These are phyloP conservation scores for Nakataea oryzae DNA, from an alignment of 2,329 filamentous ascomycete genomes.

Conservation along the genomic window DNA sequence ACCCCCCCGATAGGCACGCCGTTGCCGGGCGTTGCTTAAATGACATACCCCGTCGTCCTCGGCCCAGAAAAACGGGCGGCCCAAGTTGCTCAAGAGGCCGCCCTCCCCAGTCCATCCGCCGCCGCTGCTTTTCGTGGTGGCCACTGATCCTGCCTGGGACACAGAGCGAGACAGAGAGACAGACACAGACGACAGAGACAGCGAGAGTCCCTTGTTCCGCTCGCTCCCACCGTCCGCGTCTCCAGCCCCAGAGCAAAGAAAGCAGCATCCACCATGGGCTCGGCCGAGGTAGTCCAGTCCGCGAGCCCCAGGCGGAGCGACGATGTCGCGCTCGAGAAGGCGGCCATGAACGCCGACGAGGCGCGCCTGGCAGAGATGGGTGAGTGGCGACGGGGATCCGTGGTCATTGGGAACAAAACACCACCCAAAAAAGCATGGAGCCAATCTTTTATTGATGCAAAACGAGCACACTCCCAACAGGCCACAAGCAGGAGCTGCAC, in stretches of 20 bases:
- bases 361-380: conserved; percentile 2
- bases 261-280: neutral
- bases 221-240: neutral
- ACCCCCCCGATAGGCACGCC: neutral
- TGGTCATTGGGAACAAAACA: neutral
- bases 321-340: neutral
- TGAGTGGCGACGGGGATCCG: neutral
- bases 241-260: neutral
- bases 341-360: conserved; percentile 1
- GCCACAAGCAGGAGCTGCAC: conserved; percentile 36
- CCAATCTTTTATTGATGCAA: neutral
- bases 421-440: neutral
- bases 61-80: too few species aligned
- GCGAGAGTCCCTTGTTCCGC: too few species aligned
- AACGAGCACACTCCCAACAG: conserved; percentile 11
- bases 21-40: neutral
- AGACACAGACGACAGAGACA: too few species aligned
- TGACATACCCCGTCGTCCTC: neutral
- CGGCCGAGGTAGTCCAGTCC: neutral
- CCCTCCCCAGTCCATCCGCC: neutral
- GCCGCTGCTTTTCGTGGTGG: neutral
- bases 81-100: too few species aligned
- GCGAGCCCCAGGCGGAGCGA: neutral
- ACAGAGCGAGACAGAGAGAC: too few species aligned
- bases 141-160: neutral